phyloP scores from a whole-genome alignment of 306 rosid genomes.

The Arachis stenosperma region DNA sequence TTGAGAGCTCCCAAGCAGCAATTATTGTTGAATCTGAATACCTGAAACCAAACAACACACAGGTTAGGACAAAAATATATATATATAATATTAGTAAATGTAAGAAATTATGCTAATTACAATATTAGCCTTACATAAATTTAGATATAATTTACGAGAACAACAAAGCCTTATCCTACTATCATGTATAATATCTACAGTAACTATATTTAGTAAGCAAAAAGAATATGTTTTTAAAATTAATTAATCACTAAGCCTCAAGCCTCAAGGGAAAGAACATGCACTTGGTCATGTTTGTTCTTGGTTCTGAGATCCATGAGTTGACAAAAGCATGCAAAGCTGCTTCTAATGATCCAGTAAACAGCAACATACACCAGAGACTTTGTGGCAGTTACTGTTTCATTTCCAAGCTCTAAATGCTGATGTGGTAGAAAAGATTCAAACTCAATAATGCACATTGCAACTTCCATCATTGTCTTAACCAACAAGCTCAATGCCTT shows the following conservation, averaged over 20 bases:
- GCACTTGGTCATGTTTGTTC: slow-evolving; percentile 71
- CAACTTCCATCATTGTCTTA: slow-evolving; percentile 56
- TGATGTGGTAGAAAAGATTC: slow-evolving; percentile 47
- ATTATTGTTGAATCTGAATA: slow-evolving; percentile 43
- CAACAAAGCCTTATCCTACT: too few relatives aligned
- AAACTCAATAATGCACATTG: slow-evolving; percentile 62
- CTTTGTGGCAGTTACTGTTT: not conserved
- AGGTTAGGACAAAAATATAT: too few relatives aligned
- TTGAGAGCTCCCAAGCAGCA: slow-evolving; percentile 77
- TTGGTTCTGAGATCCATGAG: slow-evolving; percentile 45
- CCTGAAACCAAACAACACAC: slow-evolving; percentile 38
- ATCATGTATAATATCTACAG: too few relatives aligned
- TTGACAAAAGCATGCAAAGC: slow-evolving; percentile 57
- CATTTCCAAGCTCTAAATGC: slow-evolving; percentile 13
- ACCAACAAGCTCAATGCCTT: slow-evolving; percentile 51
- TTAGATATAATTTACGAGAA: too few relatives aligned
- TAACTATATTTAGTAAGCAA: not conserved
- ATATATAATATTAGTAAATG: too few relatives aligned
- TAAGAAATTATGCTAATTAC: too few relatives aligned
- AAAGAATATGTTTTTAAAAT: slow-evolving; percentile 4
- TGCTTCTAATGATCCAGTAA: slow-evolving; percentile 66
- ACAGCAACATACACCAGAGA: slow-evolving; percentile 49
- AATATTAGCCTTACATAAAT: too few relatives aligned
- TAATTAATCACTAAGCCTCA: slow-evolving; percentile 28
- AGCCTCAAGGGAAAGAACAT: slow-evolving; percentile 57